Conservation (phyloP, 768 basidiomycete genomes). For the Strobilomyces confusus region DNA sequence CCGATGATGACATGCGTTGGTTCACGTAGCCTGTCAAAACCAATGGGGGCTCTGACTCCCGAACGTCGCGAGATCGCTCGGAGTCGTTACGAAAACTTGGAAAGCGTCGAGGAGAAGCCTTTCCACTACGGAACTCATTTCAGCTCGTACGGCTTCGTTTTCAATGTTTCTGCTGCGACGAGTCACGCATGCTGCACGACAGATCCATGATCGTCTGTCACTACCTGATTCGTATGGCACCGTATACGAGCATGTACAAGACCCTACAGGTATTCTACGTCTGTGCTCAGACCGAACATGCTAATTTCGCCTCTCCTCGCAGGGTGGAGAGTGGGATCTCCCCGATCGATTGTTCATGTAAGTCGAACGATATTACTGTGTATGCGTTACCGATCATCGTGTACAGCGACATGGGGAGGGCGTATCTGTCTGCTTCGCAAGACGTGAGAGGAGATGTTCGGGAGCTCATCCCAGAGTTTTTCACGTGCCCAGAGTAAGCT, state of each 20-base stretch:
- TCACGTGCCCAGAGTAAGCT: slow-evolving; percentile 70
- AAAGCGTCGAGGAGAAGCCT: slow-evolving; percentile 79
- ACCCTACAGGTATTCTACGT: slow-evolving; percentile 62
- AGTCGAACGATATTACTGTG: slow-evolving; percentile 1
- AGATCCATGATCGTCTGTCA: slow-evolving; percentile 94
- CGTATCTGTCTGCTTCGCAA: slow-evolving; percentile 79
- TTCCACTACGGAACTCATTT: slow-evolving; percentile 96
- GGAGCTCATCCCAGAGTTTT: slow-evolving; percentile 90
- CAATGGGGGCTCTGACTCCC: slow-evolving; percentile 86
- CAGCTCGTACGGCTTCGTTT: slow-evolving; percentile 47
- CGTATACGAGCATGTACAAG: slow-evolving; percentile 95
- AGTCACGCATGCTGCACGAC: slow-evolving; percentile 1
- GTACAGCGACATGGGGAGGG: slow-evolving; percentile 66
- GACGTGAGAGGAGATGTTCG: slow-evolving; percentile 91
- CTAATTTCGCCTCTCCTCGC: background rate
- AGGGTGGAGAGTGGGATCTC: slow-evolving; percentile 95
- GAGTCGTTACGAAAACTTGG: slow-evolving; percentile 67
- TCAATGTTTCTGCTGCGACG: background rate
- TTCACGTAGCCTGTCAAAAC: slow-evolving; percentile 62
- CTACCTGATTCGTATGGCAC: slow-evolving; percentile 83
- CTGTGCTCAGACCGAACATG: background rate
- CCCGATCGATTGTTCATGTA: slow-evolving; percentile 83
- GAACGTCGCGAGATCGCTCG: slow-evolving; percentile 72
- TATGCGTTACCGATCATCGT: slow-evolving; percentile 7
- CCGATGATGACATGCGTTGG: background rate